Evolutionary conservation across 192 early-diverging fungal species (phyloP), one percentile per base, ranked within the genome.

Genomic region (Mortierella antarctica): DNA sequence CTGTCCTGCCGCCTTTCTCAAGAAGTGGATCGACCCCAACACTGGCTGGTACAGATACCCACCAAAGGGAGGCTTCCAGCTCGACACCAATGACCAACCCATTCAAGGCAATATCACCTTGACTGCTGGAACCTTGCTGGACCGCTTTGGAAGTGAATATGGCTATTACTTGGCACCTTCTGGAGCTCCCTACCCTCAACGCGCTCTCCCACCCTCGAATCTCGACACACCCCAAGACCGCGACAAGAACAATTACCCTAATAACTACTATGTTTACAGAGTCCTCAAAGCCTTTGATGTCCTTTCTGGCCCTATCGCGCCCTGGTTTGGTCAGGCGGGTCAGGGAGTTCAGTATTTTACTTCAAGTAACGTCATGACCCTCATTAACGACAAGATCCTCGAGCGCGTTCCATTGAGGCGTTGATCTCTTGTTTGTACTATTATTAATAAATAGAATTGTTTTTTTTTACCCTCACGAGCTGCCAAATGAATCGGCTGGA

Each of bases 111-210:
- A 61, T 40, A 17, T 50, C 11, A 67, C 64, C 12, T 57, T 74
- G 40, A 49, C 41, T 7, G 1, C 15, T 0, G 73, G 65, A 12
- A 49, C 52, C 5, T 42, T 74, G 53, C 2, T 78, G 8, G 75
- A 78, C 60, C 75, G 68, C 42, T 78, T 78, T 45, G 75, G 75
- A 42, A 70, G 61, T 14, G 75, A 78, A 57, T 78, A 70, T 47
- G 75, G 75, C 41, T 11, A 41, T 11, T 78, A 44, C 45, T 41
- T 78, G 53, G 59, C 69, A 9, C 75, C 75, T 50, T 67, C 75
- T 39, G 68, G 63, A 40, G 70, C 75, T 3, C 68, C 68, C 39
- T 78, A 78, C 47, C 69, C 69, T 13, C 68, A 71, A 42, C 67
- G 75, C 12, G 52, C 75, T 10, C 51, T 78, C 41, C 75, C 75